Percentiles rank a stretch among this genome's conserved stretches.
Conservation (phyloP, 2,329 filamentous ascomycete genomes). For the Pseudofabraea citricarpa region DNA sequence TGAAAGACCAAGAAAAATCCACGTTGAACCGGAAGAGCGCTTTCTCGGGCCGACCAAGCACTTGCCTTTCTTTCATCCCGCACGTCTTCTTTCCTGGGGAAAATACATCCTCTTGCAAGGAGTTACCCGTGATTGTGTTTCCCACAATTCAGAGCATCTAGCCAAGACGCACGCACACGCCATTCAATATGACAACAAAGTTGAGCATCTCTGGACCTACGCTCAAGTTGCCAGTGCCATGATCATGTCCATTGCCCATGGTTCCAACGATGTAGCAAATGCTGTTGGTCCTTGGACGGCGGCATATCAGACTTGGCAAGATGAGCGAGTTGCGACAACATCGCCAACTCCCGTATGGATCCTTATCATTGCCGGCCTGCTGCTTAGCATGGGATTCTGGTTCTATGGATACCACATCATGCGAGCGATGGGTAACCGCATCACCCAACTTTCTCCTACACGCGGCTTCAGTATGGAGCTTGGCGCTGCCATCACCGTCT, state of each 20-base stretch:
- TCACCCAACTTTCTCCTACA: slow-evolving; percentile 57
- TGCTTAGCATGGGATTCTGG: not conserved
- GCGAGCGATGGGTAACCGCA: slow-evolving; percentile 55
- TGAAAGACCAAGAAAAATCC: too few species aligned
- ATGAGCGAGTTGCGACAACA: slow-evolving; percentile 33
- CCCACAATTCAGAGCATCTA: too few species aligned
- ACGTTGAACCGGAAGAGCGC: too few species aligned
- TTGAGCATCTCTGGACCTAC: slow-evolving; percentile 61
- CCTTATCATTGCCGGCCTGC: slow-evolving; percentile 36
- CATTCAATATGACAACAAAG: slow-evolving; percentile 56
- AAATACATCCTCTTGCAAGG: too few species aligned
- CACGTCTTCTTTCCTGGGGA: too few species aligned
- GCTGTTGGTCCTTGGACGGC: slow-evolving; percentile 59
- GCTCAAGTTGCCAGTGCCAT: slow-evolving; percentile 63
- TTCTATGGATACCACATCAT: slow-evolving; percentile 49
- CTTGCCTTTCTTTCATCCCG: too few species aligned
- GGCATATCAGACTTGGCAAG: slow-evolving; percentile 57
- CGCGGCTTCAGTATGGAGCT: slow-evolving; percentile 58
- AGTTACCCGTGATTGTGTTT: too few species aligned
- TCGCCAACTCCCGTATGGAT: slow-evolving; percentile 52
- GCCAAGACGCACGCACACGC: too few species aligned
- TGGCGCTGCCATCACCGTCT: slow-evolving; percentile 56
- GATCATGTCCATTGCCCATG: slow-evolving; percentile 69
- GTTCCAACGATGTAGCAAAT: slow-evolving; percentile 62
- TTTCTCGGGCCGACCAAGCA: too few species aligned